Evolutionary conservation across 2,329 filamentous ascomycete species (phyloP).

Genomic region (Colletotrichum sidae): DNA sequence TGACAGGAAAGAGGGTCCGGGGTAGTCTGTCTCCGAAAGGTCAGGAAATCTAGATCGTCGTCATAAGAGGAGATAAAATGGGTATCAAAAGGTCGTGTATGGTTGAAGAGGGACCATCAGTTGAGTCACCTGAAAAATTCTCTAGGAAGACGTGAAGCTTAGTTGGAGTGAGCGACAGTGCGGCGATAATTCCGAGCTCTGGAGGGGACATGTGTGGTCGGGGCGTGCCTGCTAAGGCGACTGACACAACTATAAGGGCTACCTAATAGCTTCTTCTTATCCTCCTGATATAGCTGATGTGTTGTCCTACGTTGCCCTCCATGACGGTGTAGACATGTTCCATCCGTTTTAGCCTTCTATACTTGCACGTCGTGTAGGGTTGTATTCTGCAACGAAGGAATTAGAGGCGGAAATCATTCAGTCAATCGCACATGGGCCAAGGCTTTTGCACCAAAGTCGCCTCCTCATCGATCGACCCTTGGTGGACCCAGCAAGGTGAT

Average conservation of each 20-base stretch:
- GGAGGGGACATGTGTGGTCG: conserved; percentile 1
- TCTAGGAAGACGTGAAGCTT: conserved; percentile 27
- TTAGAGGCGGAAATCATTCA: no score
- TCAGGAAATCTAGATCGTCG: conserved; percentile 18
- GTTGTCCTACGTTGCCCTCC: no score
- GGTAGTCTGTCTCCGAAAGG: conserved; percentile 17
- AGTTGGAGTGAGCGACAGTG: conserved; percentile 9
- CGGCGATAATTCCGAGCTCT: conserved; percentile 23
- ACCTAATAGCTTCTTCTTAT: no score
- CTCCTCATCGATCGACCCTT: conserved; percentile 16
- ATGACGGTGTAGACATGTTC: no score
- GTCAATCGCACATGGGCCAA: no score
- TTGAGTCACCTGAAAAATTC: conserved; percentile 36
- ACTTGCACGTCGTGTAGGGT: no score
- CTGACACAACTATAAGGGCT: conserved; percentile 2
- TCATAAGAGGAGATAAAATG: conserved; percentile 10
- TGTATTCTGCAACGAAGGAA: no score
- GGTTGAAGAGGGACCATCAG: conserved; percentile 11
- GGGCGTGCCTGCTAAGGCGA: conserved; percentile 15
- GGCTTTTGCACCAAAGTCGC: neutral
- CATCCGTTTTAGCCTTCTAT: no score
- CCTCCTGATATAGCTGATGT: no score
- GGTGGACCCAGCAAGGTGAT: conserved; percentile 26
- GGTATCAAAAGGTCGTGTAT: conserved; percentile 33
- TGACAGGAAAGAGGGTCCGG: conserved; percentile 25